Evolutionary conservation across 176 grass and related monocot species (phyloP).

Genomic region (Bromus sterilis): DNA sequence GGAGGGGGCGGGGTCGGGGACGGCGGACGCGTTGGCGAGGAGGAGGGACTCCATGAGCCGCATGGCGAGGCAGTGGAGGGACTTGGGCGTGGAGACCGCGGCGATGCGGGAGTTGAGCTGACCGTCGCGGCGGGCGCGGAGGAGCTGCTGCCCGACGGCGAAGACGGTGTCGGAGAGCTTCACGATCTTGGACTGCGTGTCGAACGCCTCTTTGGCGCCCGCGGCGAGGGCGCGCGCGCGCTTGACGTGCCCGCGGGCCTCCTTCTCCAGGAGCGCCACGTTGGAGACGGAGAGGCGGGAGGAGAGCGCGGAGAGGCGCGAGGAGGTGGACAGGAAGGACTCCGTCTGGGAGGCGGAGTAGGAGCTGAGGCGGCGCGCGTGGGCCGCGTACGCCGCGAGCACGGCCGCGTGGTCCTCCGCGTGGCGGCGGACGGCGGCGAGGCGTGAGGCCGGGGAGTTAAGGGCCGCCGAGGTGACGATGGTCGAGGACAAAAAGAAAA

Average conservation of each 20-base stretch:
- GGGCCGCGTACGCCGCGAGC: slow-evolving; percentile 60
- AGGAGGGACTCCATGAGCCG: slow-evolving; percentile 78
- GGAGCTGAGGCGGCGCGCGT: slow-evolving; percentile 62
- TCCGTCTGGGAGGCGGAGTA: slow-evolving; percentile 35
- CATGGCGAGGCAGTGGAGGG: slow-evolving; percentile 98
- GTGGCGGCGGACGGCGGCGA: slow-evolving; percentile 59
- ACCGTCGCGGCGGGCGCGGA: slow-evolving; percentile 52
- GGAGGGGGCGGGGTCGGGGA: slow-evolving; percentile 1
- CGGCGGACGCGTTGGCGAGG: slow-evolving; percentile 44
- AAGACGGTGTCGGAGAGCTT: slow-evolving; percentile 88
- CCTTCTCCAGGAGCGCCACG: slow-evolving; percentile 42
- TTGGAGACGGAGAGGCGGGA: slow-evolving; percentile 45
- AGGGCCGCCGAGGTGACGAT: slow-evolving; percentile 4
- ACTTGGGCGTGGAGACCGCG: slow-evolving; percentile 82
- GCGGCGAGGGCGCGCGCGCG: slow-evolving; percentile 64
- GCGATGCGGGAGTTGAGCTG: slow-evolving; percentile 67
- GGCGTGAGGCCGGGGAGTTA: slow-evolving; percentile 11
- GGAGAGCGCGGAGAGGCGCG: slow-evolving; percentile 58
- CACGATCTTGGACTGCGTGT: slow-evolving; percentile 90
- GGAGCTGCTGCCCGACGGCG: slow-evolving; percentile 74
- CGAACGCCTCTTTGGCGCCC: slow-evolving; percentile 74
- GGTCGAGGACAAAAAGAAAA: slow-evolving; percentile 34
- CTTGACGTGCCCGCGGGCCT: slow-evolving; percentile 65
- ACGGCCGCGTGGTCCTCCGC: slow-evolving; percentile 75
- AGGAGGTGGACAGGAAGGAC: slow-evolving; percentile 52